A percentile compares a stretch with the other conserved stretches of the same genome.
Conservation (phyloP, 2,329 filamentous ascomycete species). For the Truncatella angustata region DNA sequence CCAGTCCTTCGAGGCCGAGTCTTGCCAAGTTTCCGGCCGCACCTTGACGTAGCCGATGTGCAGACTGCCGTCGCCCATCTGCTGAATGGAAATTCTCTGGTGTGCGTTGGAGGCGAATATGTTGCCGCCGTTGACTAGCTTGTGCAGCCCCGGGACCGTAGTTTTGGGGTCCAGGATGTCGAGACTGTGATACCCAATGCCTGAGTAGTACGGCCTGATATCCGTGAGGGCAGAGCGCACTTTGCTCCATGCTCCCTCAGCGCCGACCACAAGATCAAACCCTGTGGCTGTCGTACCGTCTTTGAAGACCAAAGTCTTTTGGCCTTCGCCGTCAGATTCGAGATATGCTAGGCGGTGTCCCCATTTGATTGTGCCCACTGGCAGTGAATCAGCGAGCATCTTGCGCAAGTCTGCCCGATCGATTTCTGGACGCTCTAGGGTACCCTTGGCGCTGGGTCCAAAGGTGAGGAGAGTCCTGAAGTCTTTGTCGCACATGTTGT, state of each 20-base stretch:
- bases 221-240: conserved; percentile 32
- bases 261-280: conserved; percentile 38
- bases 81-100: conserved; percentile 39
- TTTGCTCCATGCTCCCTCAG: conserved; percentile 37
- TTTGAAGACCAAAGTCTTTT: conserved; percentile 34
- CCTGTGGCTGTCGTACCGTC: conserved; percentile 28
- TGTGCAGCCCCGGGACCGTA: conserved; percentile 40
- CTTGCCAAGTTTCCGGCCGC: conserved; percentile 36
- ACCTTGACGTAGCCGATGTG: conserved; percentile 35
- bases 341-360: conserved; percentile 40
- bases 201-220: conserved; percentile 42
- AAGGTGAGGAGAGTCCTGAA: conserved; percentile 32
- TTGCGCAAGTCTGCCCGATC: conserved; percentile 44
- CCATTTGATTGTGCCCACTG: conserved; percentile 45
- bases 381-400: conserved; percentile 44
- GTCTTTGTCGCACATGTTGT: conserved; percentile 44
- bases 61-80: conserved; percentile 48
- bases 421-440: conserved; percentile 49
- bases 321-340: conserved; percentile 20
- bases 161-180: conserved; percentile 38
- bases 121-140: conserved; percentile 45
- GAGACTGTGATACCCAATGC: conserved; percentile 42
- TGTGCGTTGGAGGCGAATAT: conserved; percentile 43
- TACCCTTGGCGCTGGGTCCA: conserved; percentile 28
- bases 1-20: conserved; percentile 18